A percentile compares a stretch with the other conserved stretches of the same genome.
Conservation (phyloP, 345 rosid species). For the Alliaria petiolata region DNA sequence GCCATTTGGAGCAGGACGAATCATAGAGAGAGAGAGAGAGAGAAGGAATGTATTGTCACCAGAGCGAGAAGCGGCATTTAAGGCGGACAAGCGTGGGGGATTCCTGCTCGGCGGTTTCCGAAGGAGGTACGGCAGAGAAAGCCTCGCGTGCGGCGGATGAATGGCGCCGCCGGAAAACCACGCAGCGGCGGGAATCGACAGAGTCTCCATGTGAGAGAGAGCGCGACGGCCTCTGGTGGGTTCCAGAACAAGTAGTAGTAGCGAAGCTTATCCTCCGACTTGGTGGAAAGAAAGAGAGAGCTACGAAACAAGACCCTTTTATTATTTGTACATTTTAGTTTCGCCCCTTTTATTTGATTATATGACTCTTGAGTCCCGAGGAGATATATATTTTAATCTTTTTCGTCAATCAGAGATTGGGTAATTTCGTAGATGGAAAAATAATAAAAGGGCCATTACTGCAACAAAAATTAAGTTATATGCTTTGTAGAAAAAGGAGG, state of each 20-base stretch:
- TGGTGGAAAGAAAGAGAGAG: background rate
- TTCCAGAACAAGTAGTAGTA: background rate
- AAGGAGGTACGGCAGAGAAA: slow-evolving; percentile 22
- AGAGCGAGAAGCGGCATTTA: slow-evolving; percentile 46
- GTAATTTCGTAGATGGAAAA: background rate
- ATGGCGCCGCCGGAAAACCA: slow-evolving; percentile 37
- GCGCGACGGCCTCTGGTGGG: background rate
- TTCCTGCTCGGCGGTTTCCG: slow-evolving; percentile 32
- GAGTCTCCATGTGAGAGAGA: slow-evolving; percentile 47
- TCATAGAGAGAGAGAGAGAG: background rate
- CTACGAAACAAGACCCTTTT: background rate
- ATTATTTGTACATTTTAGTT: background rate
- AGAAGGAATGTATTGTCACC: slow-evolving; percentile 30
- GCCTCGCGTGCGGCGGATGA: slow-evolving; percentile 25
- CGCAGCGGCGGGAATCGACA: slow-evolving; percentile 40
- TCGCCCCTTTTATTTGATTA: background rate
- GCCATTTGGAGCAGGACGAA: background rate
- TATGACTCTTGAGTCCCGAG: background rate
- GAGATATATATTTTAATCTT: too few relatives aligned
- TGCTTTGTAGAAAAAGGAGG: background rate
- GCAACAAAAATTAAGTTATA: background rate
- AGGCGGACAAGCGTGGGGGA: slow-evolving; percentile 28
- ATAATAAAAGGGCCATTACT: background rate
- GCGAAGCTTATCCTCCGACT: slow-evolving; percentile 27
- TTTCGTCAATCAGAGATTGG: too few relatives aligned